A percentile compares a stretch with the other conserved stretches of the same genome.
Conservation (phyloP, 805 yeast genomes). For the Kluyveromyces nonfermentans region DNA sequence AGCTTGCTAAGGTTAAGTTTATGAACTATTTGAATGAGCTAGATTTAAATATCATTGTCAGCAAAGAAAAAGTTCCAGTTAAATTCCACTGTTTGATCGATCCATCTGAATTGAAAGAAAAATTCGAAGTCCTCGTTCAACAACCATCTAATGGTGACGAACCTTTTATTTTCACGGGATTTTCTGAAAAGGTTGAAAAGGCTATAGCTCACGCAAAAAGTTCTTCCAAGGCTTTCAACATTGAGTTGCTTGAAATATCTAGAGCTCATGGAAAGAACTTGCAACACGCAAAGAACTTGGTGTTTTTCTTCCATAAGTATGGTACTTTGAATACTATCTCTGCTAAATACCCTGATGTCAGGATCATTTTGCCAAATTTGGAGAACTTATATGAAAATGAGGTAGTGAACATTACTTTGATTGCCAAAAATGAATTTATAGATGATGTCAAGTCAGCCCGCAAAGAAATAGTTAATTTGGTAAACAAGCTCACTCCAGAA, state of each 20-base stretch:
- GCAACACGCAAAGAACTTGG: constrained; percentile 66
- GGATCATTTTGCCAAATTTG: constrained; percentile 39
- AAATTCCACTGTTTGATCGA: constrained; percentile 63
- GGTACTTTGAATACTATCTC: constrained; percentile 38
- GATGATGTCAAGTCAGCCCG: constrained; percentile 54
- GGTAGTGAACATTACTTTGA: constrained; percentile 52
- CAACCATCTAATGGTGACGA: constrained; percentile 42
- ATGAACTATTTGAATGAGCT: constrained; percentile 37
- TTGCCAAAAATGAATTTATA: constrained; percentile 39
- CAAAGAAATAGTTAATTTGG: constrained; percentile 59
- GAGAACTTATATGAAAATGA: constrained; percentile 36
- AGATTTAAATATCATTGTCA: constrained; percentile 38
- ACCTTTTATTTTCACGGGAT: constrained; percentile 56
- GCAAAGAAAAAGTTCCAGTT: constrained; percentile 56
- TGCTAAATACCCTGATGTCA: constrained; percentile 33
- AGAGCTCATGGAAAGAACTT: constrained; percentile 79
- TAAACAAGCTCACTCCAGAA: constrained; percentile 64
- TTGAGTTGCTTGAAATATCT: constrained; percentile 70
- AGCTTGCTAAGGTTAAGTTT: constrained; percentile 45
- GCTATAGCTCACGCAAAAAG: constrained; percentile 59
- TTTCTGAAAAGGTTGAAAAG: constrained; percentile 41
- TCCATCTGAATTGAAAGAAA: constrained; percentile 40
- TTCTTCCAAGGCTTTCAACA: constrained; percentile 47
- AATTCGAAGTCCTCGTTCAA: constrained; percentile 48
- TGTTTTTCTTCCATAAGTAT: constrained; percentile 51